Conservation (phyloP, 495 filamentous ascomycete species). For the Alectoria sarmentosa region DNA sequence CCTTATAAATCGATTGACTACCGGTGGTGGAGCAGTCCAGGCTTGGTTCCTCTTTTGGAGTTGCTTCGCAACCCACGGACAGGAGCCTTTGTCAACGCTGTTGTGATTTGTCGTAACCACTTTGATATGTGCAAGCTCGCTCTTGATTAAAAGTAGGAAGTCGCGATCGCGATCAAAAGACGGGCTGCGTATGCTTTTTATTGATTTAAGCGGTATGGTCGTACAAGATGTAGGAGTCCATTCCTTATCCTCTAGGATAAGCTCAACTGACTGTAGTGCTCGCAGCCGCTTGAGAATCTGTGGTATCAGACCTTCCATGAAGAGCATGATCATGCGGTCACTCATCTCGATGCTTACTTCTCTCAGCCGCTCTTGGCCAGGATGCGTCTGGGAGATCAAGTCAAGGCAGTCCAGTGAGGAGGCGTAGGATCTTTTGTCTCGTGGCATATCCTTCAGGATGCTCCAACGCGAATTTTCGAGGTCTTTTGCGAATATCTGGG, state of each 20-base stretch:
- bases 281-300: neutral
- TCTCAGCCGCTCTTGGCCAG: neutral
- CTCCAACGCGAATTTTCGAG: neutral
- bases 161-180: too few species aligned
- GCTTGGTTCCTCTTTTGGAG: too few species aligned
- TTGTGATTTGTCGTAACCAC: neutral
- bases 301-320: neutral
- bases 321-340: neutral
- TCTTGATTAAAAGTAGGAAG: neutral
- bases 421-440: too few species aligned
- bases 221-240: too few species aligned
- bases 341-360: neutral
- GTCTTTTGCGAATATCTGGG: neutral
- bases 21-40: too few species aligned
- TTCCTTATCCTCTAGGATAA: too few species aligned
- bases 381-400: neutral
- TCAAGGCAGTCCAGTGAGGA: conserved; percentile 5
- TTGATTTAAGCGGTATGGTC: neutral
- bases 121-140: neutral
- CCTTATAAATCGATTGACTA: too few species aligned
- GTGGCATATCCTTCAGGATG: neutral
- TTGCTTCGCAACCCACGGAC: too few species aligned
- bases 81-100: too few species aligned
- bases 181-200: too few species aligned
- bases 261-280: neutral